Evolutionary conservation across 768 basidiomycete genomes (phyloP).

Genomic region (Mycena galericulata): DNA sequence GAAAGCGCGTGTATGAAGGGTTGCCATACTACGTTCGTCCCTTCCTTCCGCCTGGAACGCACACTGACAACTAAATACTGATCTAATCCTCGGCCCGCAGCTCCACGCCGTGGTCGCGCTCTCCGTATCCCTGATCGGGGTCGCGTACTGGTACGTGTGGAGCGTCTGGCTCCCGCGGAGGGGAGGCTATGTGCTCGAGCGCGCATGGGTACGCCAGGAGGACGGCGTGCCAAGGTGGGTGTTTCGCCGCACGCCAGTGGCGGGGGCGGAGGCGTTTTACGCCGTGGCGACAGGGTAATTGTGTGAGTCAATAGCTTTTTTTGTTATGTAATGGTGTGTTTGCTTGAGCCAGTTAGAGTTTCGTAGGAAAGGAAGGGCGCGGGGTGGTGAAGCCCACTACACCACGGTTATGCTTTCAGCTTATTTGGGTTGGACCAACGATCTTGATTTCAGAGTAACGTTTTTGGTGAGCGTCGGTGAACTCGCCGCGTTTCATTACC

Average conservation of each 20-base stretch:
- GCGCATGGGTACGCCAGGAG: conserved; percentile 60
- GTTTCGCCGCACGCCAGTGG: conserved; percentile 48
- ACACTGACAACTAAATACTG: background rate
- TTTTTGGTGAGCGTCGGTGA: no score
- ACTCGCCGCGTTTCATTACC: no score
- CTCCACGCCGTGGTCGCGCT: conserved; percentile 63
- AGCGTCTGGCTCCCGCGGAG: conserved; percentile 61
- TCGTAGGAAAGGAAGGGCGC: no score
- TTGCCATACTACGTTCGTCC: conserved; percentile 77
- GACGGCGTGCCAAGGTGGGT: conserved; percentile 71
- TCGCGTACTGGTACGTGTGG: conserved; percentile 69
- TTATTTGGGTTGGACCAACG: no score
- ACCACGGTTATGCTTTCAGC: no score
- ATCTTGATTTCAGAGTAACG: no score
- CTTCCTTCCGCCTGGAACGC: background rate
- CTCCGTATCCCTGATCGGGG: conserved; percentile 59
- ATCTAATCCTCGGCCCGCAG: conserved; percentile 47
- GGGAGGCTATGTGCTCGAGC: conserved; percentile 61
- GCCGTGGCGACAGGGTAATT: no score
- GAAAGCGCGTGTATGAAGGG: conserved; percentile 62
- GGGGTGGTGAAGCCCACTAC: no score
- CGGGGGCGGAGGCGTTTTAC: background rate
- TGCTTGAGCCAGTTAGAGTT: no score
- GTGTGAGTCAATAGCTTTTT: no score
- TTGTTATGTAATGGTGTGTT: no score